Conservation (phyloP, 139 green algal species). For the Micromonas pusilla region DNA sequence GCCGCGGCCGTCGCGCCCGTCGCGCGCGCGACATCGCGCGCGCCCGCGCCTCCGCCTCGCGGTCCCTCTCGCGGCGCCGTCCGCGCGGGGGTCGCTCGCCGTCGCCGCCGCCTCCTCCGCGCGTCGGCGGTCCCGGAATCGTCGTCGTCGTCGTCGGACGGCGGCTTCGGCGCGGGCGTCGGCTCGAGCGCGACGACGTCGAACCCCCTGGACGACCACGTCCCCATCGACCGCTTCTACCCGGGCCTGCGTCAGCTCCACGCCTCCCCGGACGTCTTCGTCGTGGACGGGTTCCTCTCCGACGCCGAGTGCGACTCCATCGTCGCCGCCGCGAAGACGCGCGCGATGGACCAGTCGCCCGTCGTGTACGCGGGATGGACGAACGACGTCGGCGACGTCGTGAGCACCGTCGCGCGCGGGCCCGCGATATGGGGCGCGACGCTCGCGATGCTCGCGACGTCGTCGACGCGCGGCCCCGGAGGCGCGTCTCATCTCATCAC, state of each 20-base stretch:
- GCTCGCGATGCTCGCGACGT: not conserved
- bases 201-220: not conserved
- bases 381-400: not conserved
- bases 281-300: slow-evolving; percentile 17
- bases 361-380: slow-evolving; percentile 30
- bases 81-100: not conserved
- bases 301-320: not conserved
- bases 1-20: slow-evolving; percentile 4
- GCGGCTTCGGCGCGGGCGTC: slow-evolving; percentile 12
- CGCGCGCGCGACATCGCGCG: not conserved
- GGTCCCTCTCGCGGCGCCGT: too few relatives aligned
- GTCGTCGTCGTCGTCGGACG: slow-evolving; percentile 11
- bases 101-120: not conserved
- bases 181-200: not conserved
- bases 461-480: not conserved
- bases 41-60: not conserved
- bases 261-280: slow-evolving; percentile 22
- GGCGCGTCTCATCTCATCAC: too few relatives aligned
- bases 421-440: slow-evolving; percentile 12
- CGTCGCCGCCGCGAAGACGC: not conserved
- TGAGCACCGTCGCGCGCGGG: not conserved
- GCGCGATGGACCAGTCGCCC: slow-evolving; percentile 1
- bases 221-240: slow-evolving; percentile 15
- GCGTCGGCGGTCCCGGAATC: too few relatives aligned
- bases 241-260: slow-evolving; percentile 14